These are phyloP conservation scores for Glycine latifolia DNA, from an alignment of 306 rosid genomes.

Conservation along the genomic window DNA sequence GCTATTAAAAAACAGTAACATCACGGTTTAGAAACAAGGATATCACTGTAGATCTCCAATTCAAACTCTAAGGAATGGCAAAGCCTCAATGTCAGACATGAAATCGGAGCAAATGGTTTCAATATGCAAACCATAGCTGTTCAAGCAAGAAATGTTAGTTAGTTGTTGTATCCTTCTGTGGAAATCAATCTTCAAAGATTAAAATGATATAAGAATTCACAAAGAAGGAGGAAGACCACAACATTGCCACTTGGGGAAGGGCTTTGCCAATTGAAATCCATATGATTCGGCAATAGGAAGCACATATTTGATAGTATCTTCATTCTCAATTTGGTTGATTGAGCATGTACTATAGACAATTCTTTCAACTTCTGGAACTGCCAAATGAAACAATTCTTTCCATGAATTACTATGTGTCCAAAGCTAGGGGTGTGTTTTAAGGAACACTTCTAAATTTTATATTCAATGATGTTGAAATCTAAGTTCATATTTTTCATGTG, in stretches of 20 bases:
- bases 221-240: conserved; percentile 61
- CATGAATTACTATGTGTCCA: neutral
- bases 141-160: no score
- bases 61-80: no score
- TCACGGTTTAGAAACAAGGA: no score
- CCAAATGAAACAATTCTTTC: neutral
- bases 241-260: conserved; percentile 72
- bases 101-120: no score
- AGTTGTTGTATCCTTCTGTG: no score
- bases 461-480: neutral
- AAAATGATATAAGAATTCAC: no score
- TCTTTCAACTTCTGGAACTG: conserved; percentile 85
- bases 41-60: no score
- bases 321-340: conserved; percentile 78
- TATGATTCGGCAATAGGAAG: conserved; percentile 68
- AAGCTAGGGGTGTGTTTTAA: neutral
- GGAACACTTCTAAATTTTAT: neutral
- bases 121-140: no score
- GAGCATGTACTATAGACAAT: conserved; percentile 94
- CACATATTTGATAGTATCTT: conserved; percentile 73
- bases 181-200: no score
- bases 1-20: no score
- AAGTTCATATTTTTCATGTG: neutral
- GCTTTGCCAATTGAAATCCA: conserved; percentile 66
- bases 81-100: no score